A percentile compares a stretch with the other conserved stretches of the same genome.
Evolutionary conservation across 805 yeast genomes (phyloP).

Genomic region (Saccharomyces kudriavzevii): DNA sequence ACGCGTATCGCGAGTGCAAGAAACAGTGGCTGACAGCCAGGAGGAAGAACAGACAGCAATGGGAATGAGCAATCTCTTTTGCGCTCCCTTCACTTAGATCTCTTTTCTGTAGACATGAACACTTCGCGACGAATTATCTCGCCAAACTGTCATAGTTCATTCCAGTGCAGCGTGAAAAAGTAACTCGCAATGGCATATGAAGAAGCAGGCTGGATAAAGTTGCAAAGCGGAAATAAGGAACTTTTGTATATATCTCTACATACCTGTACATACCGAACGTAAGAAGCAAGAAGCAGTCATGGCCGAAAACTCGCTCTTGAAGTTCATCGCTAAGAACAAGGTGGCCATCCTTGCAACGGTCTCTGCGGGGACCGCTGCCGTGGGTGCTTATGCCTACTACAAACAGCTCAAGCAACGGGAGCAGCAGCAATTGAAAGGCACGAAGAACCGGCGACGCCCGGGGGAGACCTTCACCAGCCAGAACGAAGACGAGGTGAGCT

Average conservation of each 20-base stretch:
- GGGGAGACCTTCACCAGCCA: neutral
- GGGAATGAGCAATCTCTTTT: conserved; percentile 14
- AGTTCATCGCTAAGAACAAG: conserved; percentile 39
- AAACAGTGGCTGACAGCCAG: conserved; percentile 54
- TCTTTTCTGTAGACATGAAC: neutral
- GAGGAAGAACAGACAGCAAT: conserved; percentile 28
- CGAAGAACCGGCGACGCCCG: neutral
- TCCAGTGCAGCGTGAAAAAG: neutral
- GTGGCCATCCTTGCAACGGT: conserved; percentile 57
- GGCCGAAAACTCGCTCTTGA: conserved; percentile 18
- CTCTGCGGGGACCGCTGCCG: conserved; percentile 56
- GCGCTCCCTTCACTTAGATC: neutral
- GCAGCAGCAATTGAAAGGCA: neutral
- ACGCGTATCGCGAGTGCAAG: conserved; percentile 88
- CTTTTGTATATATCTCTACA: neutral
- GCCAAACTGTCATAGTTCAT: neutral
- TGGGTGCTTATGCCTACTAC: conserved; percentile 50
- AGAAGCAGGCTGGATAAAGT: neutral
- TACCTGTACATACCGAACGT: neutral
- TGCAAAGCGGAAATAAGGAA: neutral
- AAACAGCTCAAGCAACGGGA: conserved; percentile 27
- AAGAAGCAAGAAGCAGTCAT: neutral
- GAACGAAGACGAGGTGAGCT: conserved; percentile 1
- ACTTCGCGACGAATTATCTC: neutral
- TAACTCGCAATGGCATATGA: neutral